Conservation (phyloP, 352 stramenopile genomes). For the Ochromonadaceae sp. region DNA sequence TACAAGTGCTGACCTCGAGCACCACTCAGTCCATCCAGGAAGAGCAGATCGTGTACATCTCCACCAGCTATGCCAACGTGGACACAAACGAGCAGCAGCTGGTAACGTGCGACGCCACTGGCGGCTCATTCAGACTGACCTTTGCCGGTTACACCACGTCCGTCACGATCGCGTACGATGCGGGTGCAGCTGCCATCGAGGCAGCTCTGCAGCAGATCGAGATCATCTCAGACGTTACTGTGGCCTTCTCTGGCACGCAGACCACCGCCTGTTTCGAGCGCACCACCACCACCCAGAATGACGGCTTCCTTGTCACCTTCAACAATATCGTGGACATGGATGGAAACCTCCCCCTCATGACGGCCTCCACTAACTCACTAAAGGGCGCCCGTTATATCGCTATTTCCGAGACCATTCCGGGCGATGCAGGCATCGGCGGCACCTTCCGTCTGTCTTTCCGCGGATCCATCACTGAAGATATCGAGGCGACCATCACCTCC, state of each 20-base stretch:
- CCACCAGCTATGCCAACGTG: slow-evolving; percentile 46
- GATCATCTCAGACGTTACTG: slow-evolving; percentile 59
- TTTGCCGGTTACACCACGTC: slow-evolving; percentile 69
- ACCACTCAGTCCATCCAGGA: slow-evolving; percentile 46
- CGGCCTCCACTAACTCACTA: slow-evolving; percentile 55
- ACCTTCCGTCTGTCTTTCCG: slow-evolving; percentile 71
- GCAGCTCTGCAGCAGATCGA: slow-evolving; percentile 62
- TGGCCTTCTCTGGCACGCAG: slow-evolving; percentile 49
- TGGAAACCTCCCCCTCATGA: slow-evolving; percentile 69
- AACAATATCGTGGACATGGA: slow-evolving; percentile 45
- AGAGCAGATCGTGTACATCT: slow-evolving; percentile 69
- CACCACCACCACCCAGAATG: slow-evolving; percentile 33
- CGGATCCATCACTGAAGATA: slow-evolving; percentile 54
- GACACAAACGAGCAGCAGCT: slow-evolving; percentile 57
- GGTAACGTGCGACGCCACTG: slow-evolving; percentile 70
- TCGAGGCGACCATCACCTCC: slow-evolving; percentile 25
- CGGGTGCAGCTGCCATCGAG: slow-evolving; percentile 50
- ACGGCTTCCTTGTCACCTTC: slow-evolving; percentile 72
- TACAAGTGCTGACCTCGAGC: slow-evolving; percentile 45
- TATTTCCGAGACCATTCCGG: slow-evolving; percentile 48
- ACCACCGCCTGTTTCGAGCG: slow-evolving; percentile 49
- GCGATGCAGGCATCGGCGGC: slow-evolving; percentile 65
- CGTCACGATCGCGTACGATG: slow-evolving; percentile 64
- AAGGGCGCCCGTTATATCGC: slow-evolving; percentile 70
- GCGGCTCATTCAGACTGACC: slow-evolving; percentile 56